Evolutionary conservation across 2,329 filamentous ascomycete genomes (phyloP).

Genomic region (Mariannaea sp.): DNA sequence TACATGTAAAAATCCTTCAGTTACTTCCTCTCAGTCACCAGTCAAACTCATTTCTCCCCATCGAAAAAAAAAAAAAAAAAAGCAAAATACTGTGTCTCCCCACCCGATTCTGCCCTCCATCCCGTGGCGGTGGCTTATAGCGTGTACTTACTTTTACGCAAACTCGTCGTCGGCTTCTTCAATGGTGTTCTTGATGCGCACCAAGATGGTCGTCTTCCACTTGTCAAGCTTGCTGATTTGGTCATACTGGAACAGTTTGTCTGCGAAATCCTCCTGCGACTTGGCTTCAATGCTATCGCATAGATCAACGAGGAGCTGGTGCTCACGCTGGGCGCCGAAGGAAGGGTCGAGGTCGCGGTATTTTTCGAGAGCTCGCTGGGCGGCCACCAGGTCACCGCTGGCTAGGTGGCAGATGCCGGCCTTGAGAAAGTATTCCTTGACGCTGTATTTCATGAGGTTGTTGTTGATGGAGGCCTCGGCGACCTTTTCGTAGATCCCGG

Average conservation of each 20-base stretch:
- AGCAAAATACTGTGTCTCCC: slow-evolving; percentile 14
- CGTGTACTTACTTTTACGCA: slow-evolving; percentile 38
- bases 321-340: slow-evolving; percentile 79
- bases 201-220: slow-evolving; percentile 90
- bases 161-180: slow-evolving; percentile 59
- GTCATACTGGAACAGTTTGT: slow-evolving; percentile 87
- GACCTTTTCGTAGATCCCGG: slow-evolving; percentile 83
- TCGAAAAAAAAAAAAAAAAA: too few relatives aligned
- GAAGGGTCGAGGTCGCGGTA: slow-evolving; percentile 80
- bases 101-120: slow-evolving; percentile 5
- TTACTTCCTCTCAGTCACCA: background rate
- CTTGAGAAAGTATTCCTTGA: slow-evolving; percentile 96
- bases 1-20: slow-evolving; percentile 29
- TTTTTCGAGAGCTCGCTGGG: slow-evolving; percentile 77
- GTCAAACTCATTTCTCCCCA: slow-evolving; percentile 6
- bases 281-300: slow-evolving; percentile 74
- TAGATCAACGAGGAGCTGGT: slow-evolving; percentile 79
- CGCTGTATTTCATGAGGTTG: slow-evolving; percentile 90
- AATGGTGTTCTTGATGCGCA: slow-evolving; percentile 83
- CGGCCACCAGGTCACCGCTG: slow-evolving; percentile 73
- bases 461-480: slow-evolving; percentile 79
- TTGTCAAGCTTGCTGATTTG: slow-evolving; percentile 93
- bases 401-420: slow-evolving; percentile 88
- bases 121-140: too few relatives aligned
- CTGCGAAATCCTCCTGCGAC: slow-evolving; percentile 81